A percentile compares a stretch with the other conserved stretches of the same genome.
phyloP scores from a whole-genome alignment of 2,329 filamentous ascomycete genomes.

The Mollisia scopiformis region DNA sequence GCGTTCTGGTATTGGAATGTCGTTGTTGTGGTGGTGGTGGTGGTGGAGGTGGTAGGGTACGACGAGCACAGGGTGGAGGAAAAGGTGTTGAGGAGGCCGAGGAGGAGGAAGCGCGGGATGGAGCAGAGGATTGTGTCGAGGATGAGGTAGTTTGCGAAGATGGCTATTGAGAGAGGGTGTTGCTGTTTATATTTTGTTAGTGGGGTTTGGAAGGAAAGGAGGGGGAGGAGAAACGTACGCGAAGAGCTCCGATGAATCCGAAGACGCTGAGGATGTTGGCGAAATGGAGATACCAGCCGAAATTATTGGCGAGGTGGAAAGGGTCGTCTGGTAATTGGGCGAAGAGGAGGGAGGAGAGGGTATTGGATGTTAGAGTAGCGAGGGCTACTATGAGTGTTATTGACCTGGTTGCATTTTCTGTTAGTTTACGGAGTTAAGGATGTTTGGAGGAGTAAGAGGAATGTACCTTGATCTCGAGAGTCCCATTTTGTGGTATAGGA shows the following conservation, averaged over 20 bases:
- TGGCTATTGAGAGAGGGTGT: constrained; percentile 32
- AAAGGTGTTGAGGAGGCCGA: constrained; percentile 28
- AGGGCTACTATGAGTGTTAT: constrained; percentile 33
- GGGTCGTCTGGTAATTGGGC: constrained; percentile 38
- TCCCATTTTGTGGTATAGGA: constrained; percentile 9
- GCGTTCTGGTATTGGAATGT: background rate
- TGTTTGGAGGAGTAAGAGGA: background rate
- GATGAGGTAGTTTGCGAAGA: constrained; percentile 38
- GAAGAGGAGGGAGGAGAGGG: constrained; percentile 34
- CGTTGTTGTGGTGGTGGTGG: constrained; percentile 16
- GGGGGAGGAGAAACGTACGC: constrained; percentile 37
- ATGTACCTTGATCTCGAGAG: constrained; percentile 18
- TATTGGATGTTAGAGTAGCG: constrained; percentile 34
- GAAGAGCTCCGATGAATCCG: constrained; percentile 46
- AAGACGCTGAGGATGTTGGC: constrained; percentile 43
- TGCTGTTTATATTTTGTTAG: constrained; percentile 21
- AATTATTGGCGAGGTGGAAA: constrained; percentile 36
- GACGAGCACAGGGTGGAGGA: constrained; percentile 23
- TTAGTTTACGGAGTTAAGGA: background rate
- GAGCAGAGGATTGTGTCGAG: constrained; percentile 34
- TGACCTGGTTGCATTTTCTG: constrained; percentile 18
- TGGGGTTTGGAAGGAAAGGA: background rate
- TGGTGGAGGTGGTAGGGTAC: constrained; percentile 15
- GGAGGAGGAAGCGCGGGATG: constrained; percentile 33
- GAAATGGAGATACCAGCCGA: constrained; percentile 43